Percentiles rank a stretch among this genome's conserved stretches.
Evolutionary conservation across 805 yeast genomes (phyloP).

Genomic region (Wickerhamomyces queroliae): DNA sequence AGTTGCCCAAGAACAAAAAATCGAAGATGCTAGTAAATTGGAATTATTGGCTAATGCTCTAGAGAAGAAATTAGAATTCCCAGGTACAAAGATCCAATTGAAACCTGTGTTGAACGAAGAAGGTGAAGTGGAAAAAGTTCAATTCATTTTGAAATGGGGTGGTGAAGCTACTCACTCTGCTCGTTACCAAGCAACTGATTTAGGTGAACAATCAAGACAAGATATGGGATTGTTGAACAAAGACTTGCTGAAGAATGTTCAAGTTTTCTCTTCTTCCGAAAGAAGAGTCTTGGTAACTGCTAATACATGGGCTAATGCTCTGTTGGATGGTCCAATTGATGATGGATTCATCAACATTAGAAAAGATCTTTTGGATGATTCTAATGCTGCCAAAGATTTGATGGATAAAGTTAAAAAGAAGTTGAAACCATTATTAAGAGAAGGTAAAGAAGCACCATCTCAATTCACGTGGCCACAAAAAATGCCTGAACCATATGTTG

Average conservation of each 20-base stretch:
- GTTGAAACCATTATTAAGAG: conserved; percentile 86
- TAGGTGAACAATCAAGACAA: conserved; percentile 94
- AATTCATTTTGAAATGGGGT: conserved; percentile 96
- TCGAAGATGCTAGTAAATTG: conserved; percentile 79
- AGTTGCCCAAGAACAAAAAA: conserved; percentile 68
- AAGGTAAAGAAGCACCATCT: conserved; percentile 95
- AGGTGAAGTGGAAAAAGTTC: conserved; percentile 86
- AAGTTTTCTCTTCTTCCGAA: conserved; percentile 87
- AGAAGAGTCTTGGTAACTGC: conserved; percentile 94
- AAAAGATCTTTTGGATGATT: conserved; percentile 89
- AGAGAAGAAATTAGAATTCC: conserved; percentile 82
- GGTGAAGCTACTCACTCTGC: conserved; percentile 99
- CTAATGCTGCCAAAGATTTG: conserved; percentile 95
- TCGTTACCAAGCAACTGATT: conserved; percentile 85
- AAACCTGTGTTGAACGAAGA: conserved; percentile 75
- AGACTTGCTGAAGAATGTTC: conserved; percentile 78
- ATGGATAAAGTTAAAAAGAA: conserved; percentile 98
- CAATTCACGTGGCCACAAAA: conserved; percentile 99
- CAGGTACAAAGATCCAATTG: conserved; percentile 94
- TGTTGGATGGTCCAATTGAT: conserved; percentile 56
- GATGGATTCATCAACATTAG: conserved; percentile 77
- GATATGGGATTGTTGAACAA: conserved; percentile 83
- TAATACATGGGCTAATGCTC: conserved; percentile 73
- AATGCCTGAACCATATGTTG: conserved; percentile 96
- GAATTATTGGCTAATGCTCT: conserved; percentile 74